Percentiles rank a stretch among this genome's conserved stretches.
These are phyloP conservation scores for Papiliotrema laurentii DNA, from an alignment of 1,284 basidiomycete species.

Conservation along the genomic window DNA sequence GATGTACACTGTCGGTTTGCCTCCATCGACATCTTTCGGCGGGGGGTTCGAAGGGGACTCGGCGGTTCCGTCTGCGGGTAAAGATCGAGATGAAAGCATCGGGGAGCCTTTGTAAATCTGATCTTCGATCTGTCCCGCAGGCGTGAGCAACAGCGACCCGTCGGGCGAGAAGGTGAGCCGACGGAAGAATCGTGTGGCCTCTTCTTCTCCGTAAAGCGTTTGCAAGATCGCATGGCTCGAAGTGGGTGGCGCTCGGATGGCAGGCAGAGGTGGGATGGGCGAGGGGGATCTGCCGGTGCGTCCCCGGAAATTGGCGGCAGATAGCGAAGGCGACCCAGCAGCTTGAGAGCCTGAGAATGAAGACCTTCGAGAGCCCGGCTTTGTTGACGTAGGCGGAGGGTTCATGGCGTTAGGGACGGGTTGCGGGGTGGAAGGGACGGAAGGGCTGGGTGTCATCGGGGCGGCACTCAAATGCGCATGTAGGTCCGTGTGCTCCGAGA, in stretches of 20 bases:
- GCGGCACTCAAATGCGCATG: constrained; percentile 50
- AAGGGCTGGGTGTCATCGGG: constrained; percentile 32
- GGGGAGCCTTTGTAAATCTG: constrained; percentile 57
- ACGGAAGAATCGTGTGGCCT: constrained; percentile 92
- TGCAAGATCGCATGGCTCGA: constrained; percentile 51
- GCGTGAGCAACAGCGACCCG: constrained; percentile 85
- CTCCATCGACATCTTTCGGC: constrained; percentile 47
- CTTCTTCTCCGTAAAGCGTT: constrained; percentile 88
- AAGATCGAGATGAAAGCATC: constrained; percentile 43
- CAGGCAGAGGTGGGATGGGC: constrained; percentile 82
- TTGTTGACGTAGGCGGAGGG: constrained; percentile 44
- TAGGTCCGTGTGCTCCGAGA: constrained; percentile 53
- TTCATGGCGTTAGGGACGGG: constrained; percentile 36
- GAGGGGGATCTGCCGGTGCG: constrained; percentile 76
- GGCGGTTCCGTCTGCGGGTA: constrained; percentile 40
- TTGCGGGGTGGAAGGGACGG: constrained; percentile 42
- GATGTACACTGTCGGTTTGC: constrained; percentile 77
- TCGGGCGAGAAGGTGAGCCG: constrained; percentile 91
- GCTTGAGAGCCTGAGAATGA: constrained; percentile 65
- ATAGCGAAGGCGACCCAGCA: constrained; percentile 41
- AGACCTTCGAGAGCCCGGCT: constrained; percentile 65
- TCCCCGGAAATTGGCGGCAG: constrained; percentile 27
- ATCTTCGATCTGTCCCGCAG: constrained; percentile 94
- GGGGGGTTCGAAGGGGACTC: constrained; percentile 30
- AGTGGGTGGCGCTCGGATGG: constrained; percentile 58